These are phyloP conservation scores for Dicorynia guianensis DNA, from an alignment of 306 rosid species.

Conservation along the genomic window DNA sequence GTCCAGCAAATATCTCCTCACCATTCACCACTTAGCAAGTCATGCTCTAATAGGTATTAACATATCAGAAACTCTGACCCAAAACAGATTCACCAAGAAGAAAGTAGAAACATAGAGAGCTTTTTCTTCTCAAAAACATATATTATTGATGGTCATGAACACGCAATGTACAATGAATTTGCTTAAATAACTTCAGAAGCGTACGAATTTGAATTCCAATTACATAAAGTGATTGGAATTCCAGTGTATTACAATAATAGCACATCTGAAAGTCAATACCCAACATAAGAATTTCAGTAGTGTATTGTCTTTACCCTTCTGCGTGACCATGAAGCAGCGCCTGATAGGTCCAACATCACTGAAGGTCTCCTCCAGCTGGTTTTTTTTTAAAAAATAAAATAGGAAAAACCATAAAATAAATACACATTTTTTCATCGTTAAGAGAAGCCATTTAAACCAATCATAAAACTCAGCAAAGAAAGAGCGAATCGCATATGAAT, in stretches of 20 bases:
- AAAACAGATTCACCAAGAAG: neutral
- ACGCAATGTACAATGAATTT: no score
- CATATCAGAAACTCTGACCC: neutral
- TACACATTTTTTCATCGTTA: neutral
- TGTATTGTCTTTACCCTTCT: conserved; percentile 61
- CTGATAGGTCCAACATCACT: conserved; percentile 89
- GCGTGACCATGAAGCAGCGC: conserved; percentile 86
- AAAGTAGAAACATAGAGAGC: neutral
- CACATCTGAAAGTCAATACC: no score
- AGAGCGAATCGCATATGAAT: neutral
- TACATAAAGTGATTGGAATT: no score
- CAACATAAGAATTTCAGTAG: neutral
- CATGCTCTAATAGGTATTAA: no score
- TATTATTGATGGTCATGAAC: no score
- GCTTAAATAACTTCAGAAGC: no score
- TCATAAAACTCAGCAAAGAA: neutral
- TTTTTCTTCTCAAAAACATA: neutral
- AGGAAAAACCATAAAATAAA: neutral
- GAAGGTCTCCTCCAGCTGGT: conserved; percentile 86
- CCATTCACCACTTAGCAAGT: neutral
- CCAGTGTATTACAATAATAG: no score
- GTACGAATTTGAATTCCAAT: no score
- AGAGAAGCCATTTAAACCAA: neutral
- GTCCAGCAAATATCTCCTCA: neutral
- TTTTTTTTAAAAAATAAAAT: neutral